Evolutionary conservation across 768 basidiomycete species (phyloP).

Genomic region (Tricholomella constricta): DNA sequence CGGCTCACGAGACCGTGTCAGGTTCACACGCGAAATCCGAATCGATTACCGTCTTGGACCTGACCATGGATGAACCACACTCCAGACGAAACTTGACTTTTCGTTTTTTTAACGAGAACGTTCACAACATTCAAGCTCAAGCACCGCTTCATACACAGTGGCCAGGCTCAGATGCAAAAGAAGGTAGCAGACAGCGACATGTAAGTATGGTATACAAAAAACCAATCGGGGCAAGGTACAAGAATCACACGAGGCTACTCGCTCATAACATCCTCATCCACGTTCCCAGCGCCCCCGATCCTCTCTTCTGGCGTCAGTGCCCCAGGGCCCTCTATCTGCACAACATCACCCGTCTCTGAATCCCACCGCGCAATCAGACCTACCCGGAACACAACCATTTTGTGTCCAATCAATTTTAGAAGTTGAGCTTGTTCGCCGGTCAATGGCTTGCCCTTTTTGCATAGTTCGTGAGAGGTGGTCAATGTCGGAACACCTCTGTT

Average conservation of each 20-base stretch:
- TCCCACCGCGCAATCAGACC: slow-evolving; percentile 75
- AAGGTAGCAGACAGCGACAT: neutral
- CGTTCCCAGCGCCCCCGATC: slow-evolving; percentile 23
- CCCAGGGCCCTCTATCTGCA: slow-evolving; percentile 52
- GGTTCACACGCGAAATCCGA: too few species aligned
- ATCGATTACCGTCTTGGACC: too few species aligned
- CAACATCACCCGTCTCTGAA: slow-evolving; percentile 63
- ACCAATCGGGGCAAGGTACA: slow-evolving; percentile 4
- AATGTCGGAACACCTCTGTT: slow-evolving; percentile 87
- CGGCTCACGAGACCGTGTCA: slow-evolving; percentile 16
- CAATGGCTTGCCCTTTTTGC: slow-evolving; percentile 77
- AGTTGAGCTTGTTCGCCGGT: slow-evolving; percentile 90
- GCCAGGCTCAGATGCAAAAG: too few species aligned
- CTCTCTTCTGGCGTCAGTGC: slow-evolving; percentile 38
- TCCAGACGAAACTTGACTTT: too few species aligned
- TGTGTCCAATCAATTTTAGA: slow-evolving; percentile 87
- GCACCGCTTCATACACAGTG: too few species aligned
- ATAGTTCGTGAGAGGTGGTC: slow-evolving; percentile 77
- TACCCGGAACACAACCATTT: slow-evolving; percentile 84
- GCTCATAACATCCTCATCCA: slow-evolving; percentile 48
- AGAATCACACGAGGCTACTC: slow-evolving; percentile 40
- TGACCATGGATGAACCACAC: too few species aligned
- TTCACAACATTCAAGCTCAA: too few species aligned
- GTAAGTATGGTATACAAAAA: slow-evolving; percentile 22
- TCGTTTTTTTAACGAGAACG: too few species aligned